Evolutionary conservation across 768 basidiomycete species (phyloP), one percentile per base, ranked within the genome.

Genomic region (Pleurotus eryngii): DNA sequence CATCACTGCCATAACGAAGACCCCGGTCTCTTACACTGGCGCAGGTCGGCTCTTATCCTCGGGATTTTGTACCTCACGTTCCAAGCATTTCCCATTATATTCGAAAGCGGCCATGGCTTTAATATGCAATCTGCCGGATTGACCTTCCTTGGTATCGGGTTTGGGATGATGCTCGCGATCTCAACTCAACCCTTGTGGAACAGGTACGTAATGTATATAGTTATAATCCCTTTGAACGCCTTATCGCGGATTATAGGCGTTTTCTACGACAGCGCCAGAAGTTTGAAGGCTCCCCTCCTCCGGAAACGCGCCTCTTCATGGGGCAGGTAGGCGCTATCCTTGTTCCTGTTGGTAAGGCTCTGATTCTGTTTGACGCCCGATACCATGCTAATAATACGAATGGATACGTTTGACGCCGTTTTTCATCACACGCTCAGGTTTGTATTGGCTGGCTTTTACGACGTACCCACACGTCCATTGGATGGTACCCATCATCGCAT

Each of bases 321-420:
- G 89, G 85, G 5, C 77, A 87, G 70, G 70, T 81, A 3, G 90
- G 89, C n/a, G 89, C 76, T 1, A 67, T 90, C 17, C 74, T 86
- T 9, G 82, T 83, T 6, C 86, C 90, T 1, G 60, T 87, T 43
- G 77, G 82, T 84, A 55, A 43, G 76, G 65, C 58, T 63, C 2
- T 64, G 65, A 6, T 76, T 83, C 79, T 76, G 76, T 55, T 74
- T 70, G 5, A 78, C 78, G 56, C 74, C 69, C 3, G 74, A 78
- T 0, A 58, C 72, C 4, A 20, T 79, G 74, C 4, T 80, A 26
- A 24, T 26, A 20, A 43, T 2, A n/a, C 40, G 4, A 22, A 5
- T 30, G 22, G 22, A 5, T 26, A 24, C 20, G 20, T 26, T 27
- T 35, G 20, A 24, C 39, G 9, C 27, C 12, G 6, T 11, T 49